Conservation (phyloP, 2,329 filamentous ascomycete species). For the Pestalotiopsis sp. region DNA sequence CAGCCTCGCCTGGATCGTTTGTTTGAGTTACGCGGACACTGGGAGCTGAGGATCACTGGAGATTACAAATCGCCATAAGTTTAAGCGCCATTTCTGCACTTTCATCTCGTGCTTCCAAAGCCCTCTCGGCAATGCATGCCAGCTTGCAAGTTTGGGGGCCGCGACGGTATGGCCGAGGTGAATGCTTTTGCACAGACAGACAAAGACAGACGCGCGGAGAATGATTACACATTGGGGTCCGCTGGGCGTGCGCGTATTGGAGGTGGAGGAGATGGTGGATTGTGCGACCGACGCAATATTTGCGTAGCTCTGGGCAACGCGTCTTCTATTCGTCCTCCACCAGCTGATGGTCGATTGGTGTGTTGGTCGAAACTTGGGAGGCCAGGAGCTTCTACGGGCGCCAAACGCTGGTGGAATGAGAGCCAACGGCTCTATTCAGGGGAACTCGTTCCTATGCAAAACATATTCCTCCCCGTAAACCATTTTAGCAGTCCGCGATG, state of each 20-base stretch:
- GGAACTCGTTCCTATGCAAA: background rate
- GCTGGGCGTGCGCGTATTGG: background rate
- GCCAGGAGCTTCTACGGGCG: background rate
- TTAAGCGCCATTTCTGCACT: background rate
- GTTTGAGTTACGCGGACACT: background rate
- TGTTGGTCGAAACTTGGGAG: background rate
- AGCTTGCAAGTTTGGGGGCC: background rate
- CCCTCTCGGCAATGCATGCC: background rate
- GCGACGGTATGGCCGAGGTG: background rate
- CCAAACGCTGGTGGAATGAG: background rate
- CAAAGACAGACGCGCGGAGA: background rate
- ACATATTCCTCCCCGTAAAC: background rate
- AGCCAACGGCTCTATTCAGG: background rate
- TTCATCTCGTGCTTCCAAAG: background rate
- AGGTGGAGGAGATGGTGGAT: background rate
- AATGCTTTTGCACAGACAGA: background rate
- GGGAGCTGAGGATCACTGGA: background rate
- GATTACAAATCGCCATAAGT: background rate
- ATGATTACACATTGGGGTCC: background rate
- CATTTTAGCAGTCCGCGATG: background rate
- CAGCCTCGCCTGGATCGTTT: background rate
- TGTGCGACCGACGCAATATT: background rate
- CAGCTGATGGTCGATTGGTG: background rate
- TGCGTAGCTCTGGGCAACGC: background rate
- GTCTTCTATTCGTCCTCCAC: background rate